A percentile compares a stretch with the other conserved stretches of the same genome.
These are phyloP conservation scores for Lyophyllum shimeji DNA, from an alignment of 768 basidiomycete genomes.

Conservation along the genomic window DNA sequence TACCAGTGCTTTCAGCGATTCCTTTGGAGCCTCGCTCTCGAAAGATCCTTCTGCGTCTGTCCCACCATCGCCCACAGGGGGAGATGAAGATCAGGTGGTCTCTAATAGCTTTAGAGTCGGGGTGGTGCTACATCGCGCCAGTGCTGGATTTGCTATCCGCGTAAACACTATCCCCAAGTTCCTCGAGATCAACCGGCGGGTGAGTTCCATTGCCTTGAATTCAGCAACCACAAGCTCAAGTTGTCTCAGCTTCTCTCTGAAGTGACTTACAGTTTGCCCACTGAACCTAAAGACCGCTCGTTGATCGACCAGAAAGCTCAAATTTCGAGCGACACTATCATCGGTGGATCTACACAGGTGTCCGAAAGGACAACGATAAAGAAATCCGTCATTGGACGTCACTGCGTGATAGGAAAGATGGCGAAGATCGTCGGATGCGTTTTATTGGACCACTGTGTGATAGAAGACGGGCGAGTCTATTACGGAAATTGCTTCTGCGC, in stretches of 20 bases:
- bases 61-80: conserved; percentile 44
- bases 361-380: conserved; percentile 82
- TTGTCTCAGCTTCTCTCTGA: conserved; percentile 48
- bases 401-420: conserved; percentile 83
- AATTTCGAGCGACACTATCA: conserved; percentile 78
- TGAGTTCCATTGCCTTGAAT: conserved; percentile 31
- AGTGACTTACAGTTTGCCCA: conserved; percentile 52
- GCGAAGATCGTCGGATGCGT: conserved; percentile 83
- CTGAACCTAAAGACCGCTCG: conserved; percentile 59
- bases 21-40: conserved; percentile 18
- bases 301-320: conserved; percentile 81
- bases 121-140: conserved; percentile 54
- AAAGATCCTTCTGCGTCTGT: conserved; percentile 36
- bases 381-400: conserved; percentile 74
- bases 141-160: conserved; percentile 59
- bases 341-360: conserved; percentile 82
- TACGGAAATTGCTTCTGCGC: not conserved
- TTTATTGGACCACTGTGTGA: conserved; percentile 83
- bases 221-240: not conserved
- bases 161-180: conserved; percentile 78
- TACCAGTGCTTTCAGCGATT: conserved; percentile 18
- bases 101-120: conserved; percentile 61
- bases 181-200: conserved; percentile 79
- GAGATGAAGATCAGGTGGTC: conserved; percentile 32
- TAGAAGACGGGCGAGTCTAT: conserved; percentile 76